Conservation (phyloP, 2,329 filamentous ascomycete species). For the Fusarium anthophilum region DNA sequence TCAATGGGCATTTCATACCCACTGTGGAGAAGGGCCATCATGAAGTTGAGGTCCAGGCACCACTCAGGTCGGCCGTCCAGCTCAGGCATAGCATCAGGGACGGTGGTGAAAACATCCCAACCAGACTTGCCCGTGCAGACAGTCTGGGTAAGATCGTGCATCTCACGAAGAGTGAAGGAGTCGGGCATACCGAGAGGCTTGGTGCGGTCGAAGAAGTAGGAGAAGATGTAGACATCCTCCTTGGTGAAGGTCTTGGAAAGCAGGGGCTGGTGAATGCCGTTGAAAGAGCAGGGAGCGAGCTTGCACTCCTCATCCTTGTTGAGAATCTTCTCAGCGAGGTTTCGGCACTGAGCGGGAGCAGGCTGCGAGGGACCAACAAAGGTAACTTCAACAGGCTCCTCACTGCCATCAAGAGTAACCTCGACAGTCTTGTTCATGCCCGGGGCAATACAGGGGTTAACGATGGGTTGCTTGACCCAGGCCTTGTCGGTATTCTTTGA, state of each 20-base stretch:
- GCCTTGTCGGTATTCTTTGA: constrained; percentile 66
- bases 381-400: constrained; percentile 71
- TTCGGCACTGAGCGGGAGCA: constrained; percentile 87
- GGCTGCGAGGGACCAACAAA: constrained; percentile 85
- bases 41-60: constrained; percentile 96
- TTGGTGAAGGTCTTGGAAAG: constrained; percentile 89
- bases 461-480: constrained; percentile 77
- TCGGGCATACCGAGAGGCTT: constrained; percentile 97
- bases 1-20: constrained; percentile 99
- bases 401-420: constrained; percentile 74
- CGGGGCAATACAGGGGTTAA: constrained; percentile 87
- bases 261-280: constrained; percentile 93
- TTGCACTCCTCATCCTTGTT: constrained; percentile 85
- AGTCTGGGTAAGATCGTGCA: constrained; percentile 83
- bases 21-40: constrained; percentile 90
- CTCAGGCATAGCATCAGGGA: constrained; percentile 83
- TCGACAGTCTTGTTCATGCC: constrained; percentile 80
- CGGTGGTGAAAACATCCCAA: constrained; percentile 83
- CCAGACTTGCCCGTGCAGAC: constrained; percentile 82
- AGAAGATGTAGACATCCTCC: constrained; percentile 96
- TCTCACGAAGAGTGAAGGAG: constrained; percentile 89
- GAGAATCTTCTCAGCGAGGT: constrained; percentile 88
- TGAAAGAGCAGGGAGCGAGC: constrained; percentile 95
- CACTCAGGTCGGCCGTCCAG: constrained; percentile 85
- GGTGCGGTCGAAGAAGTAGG: constrained; percentile 97